Base-by-base conservation (phyloP, 306 rosid species). In the Casuarina glauca region DNA sequence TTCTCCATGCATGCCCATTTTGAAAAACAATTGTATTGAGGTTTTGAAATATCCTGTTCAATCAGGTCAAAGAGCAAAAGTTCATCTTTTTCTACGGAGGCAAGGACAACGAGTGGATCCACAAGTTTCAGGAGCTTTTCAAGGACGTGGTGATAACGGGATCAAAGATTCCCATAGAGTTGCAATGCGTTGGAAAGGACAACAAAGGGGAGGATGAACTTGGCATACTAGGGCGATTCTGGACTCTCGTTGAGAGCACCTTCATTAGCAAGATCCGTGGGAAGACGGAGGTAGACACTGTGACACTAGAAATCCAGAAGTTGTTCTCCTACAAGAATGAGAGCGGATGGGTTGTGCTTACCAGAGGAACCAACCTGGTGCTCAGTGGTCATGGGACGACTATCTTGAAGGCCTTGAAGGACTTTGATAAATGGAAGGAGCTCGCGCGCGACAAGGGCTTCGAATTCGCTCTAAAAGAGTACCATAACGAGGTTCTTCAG, bases 1-100 rank as follows among this genome's bases (percentile, higher is more conserved):
- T 26, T 26, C 32, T 26, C 32, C 32, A 26, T 26, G 32, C 32
- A 26, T 26, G 32, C 32, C 32, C 32, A 26, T 26, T 26, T 26
- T 26, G 32, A 6, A 13, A 11, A 43, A 43, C 4, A 43, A 43
- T 43, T 43, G n/a, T 43, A 43, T 43, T 43, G 45, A 43, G 45
- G 45, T 36, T 26, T 63, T 36, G 43, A 63, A 13, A 63, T 17
- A 38, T 63, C 8, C 38, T 46, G 36, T 35, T 17, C 16, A 0
- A 62, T 57, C 80, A 86, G 90, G 35, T 78, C 7, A 87, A 73
- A 42, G 82, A 87, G 54, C 82, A 82, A 1, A 88, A 69, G 54
- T 79, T 41, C 64, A 86, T 88, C 57, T 44, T 88, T 62, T 81
- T 85, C 69, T 86, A 81, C 36, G 91, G 91, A 7, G 89, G 89